Base-by-base conservation (phyloP, 371 early-diverging fungal genomes). In the Mortierella sp. region DNA sequence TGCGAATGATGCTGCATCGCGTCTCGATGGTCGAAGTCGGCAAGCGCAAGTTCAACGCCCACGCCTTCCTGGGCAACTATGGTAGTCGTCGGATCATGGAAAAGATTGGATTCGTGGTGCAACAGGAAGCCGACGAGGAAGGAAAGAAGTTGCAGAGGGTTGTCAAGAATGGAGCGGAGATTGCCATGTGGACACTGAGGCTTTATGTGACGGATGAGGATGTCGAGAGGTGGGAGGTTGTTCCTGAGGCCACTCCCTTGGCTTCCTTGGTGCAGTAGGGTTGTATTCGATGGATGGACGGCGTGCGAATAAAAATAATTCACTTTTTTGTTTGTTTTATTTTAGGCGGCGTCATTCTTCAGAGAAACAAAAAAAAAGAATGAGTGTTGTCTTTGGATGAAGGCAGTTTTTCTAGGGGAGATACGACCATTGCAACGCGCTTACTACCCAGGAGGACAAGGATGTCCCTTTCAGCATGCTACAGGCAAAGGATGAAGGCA, bases 41-140 rank as follows among this genome's bases (percentile, higher is more conserved):
- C 50, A 85, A 85, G 46, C 86, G 86, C 54, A 85, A 85, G 34
- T 85, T 81, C 79, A 85, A 85, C 53, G 24, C 79, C 0, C 59
- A 54, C 31, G 71, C 79, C 2, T 78, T 76, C 26, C 59, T 10
- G 28, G 81, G 72, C 31, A 85, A 85, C 79, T 78, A 79, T 79
- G 74, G 77, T 0, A 81, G 81, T 69, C 76, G 86, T n/a, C 72
- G 34, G 40, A 79, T 71, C 14, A 26, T 85, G 75, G 86, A 85
- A 40, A 85, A 81, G 77, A 78, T 59, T 2, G 86, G 86, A 6
- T 81, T 85, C 71, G 78, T 81, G 10, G 50, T 57, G 14, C 79
- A 79, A 24, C 77, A 80, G 3, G 77, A 80, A 4, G 43, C 50
- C 6, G 61, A 61, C 4, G 61, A 26, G 2, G 61, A 61, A 31